Conservation (phyloP, 768 basidiomycete genomes). For the Tulasnella sp. region DNA sequence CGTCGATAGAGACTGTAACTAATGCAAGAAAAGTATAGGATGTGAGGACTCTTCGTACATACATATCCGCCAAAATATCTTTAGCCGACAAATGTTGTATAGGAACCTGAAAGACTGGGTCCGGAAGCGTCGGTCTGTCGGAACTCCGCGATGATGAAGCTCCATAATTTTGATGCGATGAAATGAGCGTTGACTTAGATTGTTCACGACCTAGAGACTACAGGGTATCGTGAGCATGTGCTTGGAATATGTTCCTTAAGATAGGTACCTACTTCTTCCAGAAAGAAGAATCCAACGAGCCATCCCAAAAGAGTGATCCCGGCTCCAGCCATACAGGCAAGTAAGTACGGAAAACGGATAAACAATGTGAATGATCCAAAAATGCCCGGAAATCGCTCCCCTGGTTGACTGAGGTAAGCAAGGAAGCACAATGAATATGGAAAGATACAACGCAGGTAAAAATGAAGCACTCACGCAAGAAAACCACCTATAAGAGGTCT, state of each 20-base stretch:
- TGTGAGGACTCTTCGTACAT: constrained; percentile 9
- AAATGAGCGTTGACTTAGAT: too few relatives aligned
- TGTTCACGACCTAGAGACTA: too few relatives aligned
- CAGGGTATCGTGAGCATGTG: too few relatives aligned
- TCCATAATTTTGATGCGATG: too few relatives aligned
- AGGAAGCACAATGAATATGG: background rate
- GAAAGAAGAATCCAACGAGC: constrained; percentile 1
- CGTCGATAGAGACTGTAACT: constrained; percentile 14
- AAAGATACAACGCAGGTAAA: too few relatives aligned
- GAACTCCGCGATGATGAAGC: too few relatives aligned
- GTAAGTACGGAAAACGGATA: background rate
- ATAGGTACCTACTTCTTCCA: constrained; percentile 3
- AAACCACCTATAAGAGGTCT: constrained; percentile 19
- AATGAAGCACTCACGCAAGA: constrained; percentile 11
- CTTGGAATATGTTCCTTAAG: too few relatives aligned
- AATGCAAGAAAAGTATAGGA: constrained; percentile 16
- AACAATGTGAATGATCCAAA: constrained; percentile 6
- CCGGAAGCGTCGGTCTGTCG: too few relatives aligned
- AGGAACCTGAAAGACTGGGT: too few relatives aligned
- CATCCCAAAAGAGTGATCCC: constrained; percentile 1
- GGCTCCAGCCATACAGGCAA: constrained; percentile 6
- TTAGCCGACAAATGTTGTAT: background rate
- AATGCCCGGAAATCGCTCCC: background rate
- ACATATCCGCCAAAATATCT: constrained; percentile 14
- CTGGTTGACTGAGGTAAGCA: background rate